phyloP scores from a whole-genome alignment of 2,329 filamentous ascomycete species.

The Epichloe glyceriae region DNA sequence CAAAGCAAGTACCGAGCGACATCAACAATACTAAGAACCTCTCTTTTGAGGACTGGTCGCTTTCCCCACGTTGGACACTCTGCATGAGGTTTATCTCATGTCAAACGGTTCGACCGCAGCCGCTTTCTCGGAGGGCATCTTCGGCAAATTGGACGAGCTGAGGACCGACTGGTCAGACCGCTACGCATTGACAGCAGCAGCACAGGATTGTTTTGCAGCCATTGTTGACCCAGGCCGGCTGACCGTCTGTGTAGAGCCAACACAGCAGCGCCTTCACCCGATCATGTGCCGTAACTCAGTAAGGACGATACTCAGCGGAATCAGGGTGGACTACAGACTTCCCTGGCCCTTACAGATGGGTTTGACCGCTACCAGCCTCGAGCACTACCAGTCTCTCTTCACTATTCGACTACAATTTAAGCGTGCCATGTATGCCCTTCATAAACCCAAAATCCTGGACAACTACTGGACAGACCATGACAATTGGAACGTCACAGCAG shows the following conservation, averaged over 20 bases:
- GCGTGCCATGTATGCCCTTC: constrained; percentile 55
- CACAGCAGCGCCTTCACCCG: constrained; percentile 26
- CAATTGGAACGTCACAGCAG: constrained; percentile 28
- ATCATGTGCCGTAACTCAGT: constrained; percentile 44
- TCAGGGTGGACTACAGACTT: constrained; percentile 58
- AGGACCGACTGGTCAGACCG: constrained; percentile 61
- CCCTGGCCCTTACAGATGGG: constrained; percentile 59
- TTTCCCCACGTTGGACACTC: constrained; percentile 50
- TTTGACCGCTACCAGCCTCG: constrained; percentile 50
- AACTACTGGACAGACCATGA: constrained; percentile 25
- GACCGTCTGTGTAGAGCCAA: constrained; percentile 38
- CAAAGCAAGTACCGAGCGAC: constrained; percentile 59
- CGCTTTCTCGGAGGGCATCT: constrained; percentile 54
- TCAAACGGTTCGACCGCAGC: constrained; percentile 58
- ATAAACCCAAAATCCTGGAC: constrained; percentile 35
- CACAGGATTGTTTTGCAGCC: constrained; percentile 55
- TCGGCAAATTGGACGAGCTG: constrained; percentile 56
- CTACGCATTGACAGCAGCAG: constrained; percentile 66
- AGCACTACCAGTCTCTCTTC: constrained; percentile 58
- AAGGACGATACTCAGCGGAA: constrained; percentile 37
- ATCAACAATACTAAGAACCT: constrained; percentile 49
- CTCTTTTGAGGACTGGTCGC: constrained; percentile 54
- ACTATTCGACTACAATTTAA: constrained; percentile 67
- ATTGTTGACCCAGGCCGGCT: constrained; percentile 49
- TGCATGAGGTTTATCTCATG: constrained; percentile 66